Evolutionary conservation across 2,329 filamentous ascomycete genomes (phyloP), one percentile per base, ranked within the genome.

Genomic region (Trichophyton rubrum): DNA sequence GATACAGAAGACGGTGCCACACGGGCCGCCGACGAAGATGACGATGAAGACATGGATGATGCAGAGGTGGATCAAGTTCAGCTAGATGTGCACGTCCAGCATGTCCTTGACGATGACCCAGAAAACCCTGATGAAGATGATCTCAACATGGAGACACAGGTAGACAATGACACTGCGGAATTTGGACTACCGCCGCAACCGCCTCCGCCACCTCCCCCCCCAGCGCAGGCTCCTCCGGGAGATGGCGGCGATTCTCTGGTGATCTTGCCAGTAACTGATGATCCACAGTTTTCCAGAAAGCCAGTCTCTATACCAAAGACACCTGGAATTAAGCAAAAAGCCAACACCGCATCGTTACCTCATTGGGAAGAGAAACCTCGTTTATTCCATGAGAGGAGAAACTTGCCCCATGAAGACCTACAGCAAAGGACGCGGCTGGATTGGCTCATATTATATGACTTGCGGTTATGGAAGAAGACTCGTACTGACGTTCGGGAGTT

Each of bases 391-490:
- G 81, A 82, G 47, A 80, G 83, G 35, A 81, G 80, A 59, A 76
- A 86, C 5, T 86, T 86, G 56, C 80, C 83, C 15, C 87, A 90
- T 59, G 93, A 99, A 72, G 88, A 99, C 68, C 80, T 99, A 3
- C 90, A 90, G 76, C 85, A 92, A 69, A 86, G 91, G 35, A 88
- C 97, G 11, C 86, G 93, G 35, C 79, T 99, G 4, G 93, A 99
- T 73, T 96, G 90, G 83, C 82, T 99, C 69, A 89, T 99, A 33
- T 79, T 99, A 7, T 99, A 96, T 71, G 93, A 99, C 71, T 76
- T 99, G 58, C 82, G 93, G 47, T 85, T 99, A 80, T 99, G 93
- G 93, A 99, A 99, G 75, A 93, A 90, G 71, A 83, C 95, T 35
- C 85, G 93, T 61, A 90, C 92, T 57, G 89, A 95, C 70, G 81